Conservation (phyloP, 2,329 filamentous ascomycete genomes). For the Trichophyton simii region DNA sequence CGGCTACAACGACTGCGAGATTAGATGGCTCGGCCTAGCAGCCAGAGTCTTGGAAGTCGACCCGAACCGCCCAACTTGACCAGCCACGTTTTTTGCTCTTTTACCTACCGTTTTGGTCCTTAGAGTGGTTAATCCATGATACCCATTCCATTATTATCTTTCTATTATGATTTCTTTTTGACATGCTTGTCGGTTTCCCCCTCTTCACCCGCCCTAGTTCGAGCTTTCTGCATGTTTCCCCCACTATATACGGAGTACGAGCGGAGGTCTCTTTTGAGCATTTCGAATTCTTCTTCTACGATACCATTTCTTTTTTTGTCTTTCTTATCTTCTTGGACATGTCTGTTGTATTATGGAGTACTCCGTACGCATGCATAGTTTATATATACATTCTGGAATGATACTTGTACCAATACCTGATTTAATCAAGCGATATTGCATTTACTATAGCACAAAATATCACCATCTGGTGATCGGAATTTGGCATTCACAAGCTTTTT, state of each 20-base stretch:
- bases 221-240: neutral
- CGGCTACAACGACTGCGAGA: too few relatives aligned
- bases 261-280: neutral
- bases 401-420: too few relatives aligned
- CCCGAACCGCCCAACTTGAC: neutral
- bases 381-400: too few relatives aligned
- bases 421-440: neutral
- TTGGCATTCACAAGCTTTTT: neutral
- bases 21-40: neutral
- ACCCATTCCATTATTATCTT: neutral
- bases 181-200: neutral
- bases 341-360: too few relatives aligned
- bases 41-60: neutral
- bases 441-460: neutral
- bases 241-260: neutral
- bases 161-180: neutral
- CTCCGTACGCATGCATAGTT: too few relatives aligned
- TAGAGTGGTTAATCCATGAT: neutral
- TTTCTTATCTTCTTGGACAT: too few relatives aligned
- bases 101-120: neutral
- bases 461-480: neutral
- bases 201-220: neutral
- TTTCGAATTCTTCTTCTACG: neutral
- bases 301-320: neutral
- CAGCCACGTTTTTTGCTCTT: neutral